These are phyloP conservation scores for Schrenkiella parvula DNA, from an alignment of 345 rosid genomes.

Conservation along the genomic window DNA sequence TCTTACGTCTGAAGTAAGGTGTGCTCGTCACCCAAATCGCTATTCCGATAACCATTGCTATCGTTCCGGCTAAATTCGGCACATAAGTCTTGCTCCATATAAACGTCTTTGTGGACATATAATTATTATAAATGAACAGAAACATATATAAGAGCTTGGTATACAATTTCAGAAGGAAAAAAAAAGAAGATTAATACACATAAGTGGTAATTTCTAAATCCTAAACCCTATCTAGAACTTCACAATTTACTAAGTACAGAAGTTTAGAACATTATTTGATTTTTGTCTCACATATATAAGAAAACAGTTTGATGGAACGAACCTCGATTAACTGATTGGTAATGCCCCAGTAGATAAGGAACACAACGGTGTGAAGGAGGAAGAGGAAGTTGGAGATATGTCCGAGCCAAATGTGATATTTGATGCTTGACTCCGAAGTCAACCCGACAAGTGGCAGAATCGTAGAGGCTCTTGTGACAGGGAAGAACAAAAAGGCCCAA, in stretches of 20 bases:
- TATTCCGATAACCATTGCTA: constrained; percentile 40
- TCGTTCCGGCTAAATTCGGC: constrained; percentile 47
- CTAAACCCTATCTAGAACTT: not conserved
- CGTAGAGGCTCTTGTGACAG: not conserved
- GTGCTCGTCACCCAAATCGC: constrained; percentile 50
- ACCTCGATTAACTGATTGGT: not conserved
- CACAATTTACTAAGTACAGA: not conserved
- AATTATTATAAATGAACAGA: not conserved
- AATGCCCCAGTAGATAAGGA: not conserved
- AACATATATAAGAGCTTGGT: not conserved
- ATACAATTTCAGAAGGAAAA: not conserved
- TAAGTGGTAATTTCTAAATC: not conserved
- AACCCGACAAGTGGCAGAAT: not conserved
- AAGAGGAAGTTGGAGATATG: not conserved
- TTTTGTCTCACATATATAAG: not conserved
- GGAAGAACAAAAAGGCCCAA: not conserved
- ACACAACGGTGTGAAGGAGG: not conserved
- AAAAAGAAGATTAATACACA: not conserved
- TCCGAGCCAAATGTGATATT: not conserved
- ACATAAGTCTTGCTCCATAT: constrained; percentile 43
- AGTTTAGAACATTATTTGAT: not conserved
- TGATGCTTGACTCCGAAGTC: not conserved
- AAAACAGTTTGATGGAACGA: not conserved
- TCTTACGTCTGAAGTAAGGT: constrained; percentile 35
- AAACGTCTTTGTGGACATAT: constrained; percentile 28